These are phyloP conservation scores for Solanum bulbocastanum DNA, from an alignment of 257 asterid genomes.

Conservation along the genomic window DNA sequence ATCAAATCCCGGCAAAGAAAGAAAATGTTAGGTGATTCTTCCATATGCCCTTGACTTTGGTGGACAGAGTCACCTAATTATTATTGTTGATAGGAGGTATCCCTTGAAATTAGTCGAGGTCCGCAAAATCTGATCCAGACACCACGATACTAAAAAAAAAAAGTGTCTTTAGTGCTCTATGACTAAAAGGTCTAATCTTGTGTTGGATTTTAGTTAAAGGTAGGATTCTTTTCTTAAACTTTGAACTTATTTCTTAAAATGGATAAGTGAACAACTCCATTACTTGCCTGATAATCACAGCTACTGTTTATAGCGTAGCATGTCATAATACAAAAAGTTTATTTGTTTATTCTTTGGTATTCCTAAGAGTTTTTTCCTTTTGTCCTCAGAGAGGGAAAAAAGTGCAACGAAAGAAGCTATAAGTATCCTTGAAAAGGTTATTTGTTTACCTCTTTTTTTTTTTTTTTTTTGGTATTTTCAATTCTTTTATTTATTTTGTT, in stretches of 20 bases:
- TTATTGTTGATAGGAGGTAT: neutral
- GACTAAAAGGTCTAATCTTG: neutral
- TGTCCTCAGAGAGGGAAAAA: conserved; percentile 37
- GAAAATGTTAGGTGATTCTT: neutral
- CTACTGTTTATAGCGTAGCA: neutral
- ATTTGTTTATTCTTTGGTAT: neutral
- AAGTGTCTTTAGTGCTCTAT: neutral
- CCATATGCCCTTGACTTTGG: neutral
- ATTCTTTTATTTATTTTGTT: neutral
- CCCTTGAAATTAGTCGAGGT: neutral
- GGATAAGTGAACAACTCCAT: neutral
- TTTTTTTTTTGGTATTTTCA: neutral
- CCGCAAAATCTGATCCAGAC: neutral
- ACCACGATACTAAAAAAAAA: neutral
- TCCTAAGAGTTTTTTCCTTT: neutral
- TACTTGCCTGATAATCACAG: neutral
- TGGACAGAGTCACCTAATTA: neutral
- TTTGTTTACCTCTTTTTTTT: neutral
- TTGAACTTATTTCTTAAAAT: neutral
- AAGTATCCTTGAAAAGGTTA: conserved; percentile 29
- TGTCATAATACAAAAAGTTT: neutral
- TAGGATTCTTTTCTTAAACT: neutral
- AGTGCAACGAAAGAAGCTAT: conserved; percentile 49
- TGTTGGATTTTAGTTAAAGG: neutral
- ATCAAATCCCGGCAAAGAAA: neutral